Conservation (phyloP, 2,329 filamentous ascomycete genomes). For the Fusarium cicatricum region DNA sequence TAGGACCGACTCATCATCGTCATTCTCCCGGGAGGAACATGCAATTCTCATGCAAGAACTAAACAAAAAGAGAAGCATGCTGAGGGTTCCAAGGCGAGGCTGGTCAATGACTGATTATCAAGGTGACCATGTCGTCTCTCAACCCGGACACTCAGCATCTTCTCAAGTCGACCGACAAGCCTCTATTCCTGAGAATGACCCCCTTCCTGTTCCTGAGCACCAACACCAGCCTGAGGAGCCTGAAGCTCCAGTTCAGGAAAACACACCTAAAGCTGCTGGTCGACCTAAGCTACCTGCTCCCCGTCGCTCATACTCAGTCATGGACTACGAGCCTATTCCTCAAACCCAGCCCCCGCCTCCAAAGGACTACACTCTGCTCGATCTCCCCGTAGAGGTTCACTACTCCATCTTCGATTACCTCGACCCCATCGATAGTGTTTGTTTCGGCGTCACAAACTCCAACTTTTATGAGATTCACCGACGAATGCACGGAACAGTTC, state of each 20-base stretch:
- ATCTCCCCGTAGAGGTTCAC: constrained; percentile 67
- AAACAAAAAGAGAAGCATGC: constrained; percentile 46
- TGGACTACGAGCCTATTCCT: constrained; percentile 61
- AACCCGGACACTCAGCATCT: constrained; percentile 31
- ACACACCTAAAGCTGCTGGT: constrained; percentile 38
- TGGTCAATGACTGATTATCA: constrained; percentile 58
- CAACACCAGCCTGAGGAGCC: constrained; percentile 27
- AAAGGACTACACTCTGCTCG: constrained; percentile 55
- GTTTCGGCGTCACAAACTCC: constrained; percentile 65
- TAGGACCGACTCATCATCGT: constrained; percentile 35
- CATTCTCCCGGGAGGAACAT: constrained; percentile 54
- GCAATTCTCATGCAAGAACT: constrained; percentile 50
- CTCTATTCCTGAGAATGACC: constrained; percentile 48
- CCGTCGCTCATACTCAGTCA: constrained; percentile 67
- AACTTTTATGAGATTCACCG: constrained; percentile 67
- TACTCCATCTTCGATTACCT: constrained; percentile 68
- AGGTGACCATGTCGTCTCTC: constrained; percentile 40
- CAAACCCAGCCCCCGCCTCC: constrained; percentile 58
- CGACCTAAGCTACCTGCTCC: constrained; percentile 55
- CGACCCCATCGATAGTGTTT: constrained; percentile 70
- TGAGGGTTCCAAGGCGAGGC: constrained; percentile 54
- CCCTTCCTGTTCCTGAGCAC: constrained; percentile 13
- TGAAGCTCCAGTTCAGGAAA: constrained; percentile 23
- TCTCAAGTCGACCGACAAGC: constrained; percentile 41
- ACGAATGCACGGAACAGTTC: constrained; percentile 63